Base-by-base conservation (phyloP, 805 yeast species). In the Candida xyloterini region DNA sequence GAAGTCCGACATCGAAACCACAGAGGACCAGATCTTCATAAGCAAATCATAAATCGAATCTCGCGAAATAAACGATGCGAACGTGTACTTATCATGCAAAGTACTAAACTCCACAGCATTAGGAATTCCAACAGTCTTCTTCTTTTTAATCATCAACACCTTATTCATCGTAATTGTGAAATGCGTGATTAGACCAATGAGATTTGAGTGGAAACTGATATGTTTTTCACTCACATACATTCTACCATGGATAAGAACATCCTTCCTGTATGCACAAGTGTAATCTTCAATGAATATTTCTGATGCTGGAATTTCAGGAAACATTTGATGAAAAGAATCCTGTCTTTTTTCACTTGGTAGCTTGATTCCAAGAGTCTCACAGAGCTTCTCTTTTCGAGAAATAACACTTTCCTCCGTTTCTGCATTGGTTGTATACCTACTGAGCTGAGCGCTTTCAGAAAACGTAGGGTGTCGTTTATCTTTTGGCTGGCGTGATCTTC, bases 21-120 rank as follows among this genome's bases (percentile, higher is more conserved):
- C 50, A 35, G 68, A 65, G 38, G 75, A 74, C 91, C 93, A 84
- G 7, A 81, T 74, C 34, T 70, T 74, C 5, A 76, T 68, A 36
- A 85, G 72, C 25, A 76, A 57, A 38, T 65, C 68, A 50, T 66
- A 74, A 0, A 77, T 65, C 1, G 67, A 42, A 58, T 83, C 90
- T 49, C 90, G 68, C 3, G 79, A 66, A 20, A 80, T 64, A 44
- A 83, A 76, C 1, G 84, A 74, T 0, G 87, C 87, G 66, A 83
- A 83, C 0, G 71, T 69, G 54, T 75, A 78, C 50, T 73, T 76
- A 18, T 73, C 76, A 51, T 81, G 84, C 33, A 79, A 60, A 1
- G 89, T 82, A 40, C 76, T 71, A 15, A 83, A 71, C 30, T 73
- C 70, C 46, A 83, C 73, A 1, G 84, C 87, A 53, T 82, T 83